Evolutionary conservation across 805 yeast species (phyloP), one percentile per base, ranked within the genome.

Genomic region (Kuraishia molischiana): DNA sequence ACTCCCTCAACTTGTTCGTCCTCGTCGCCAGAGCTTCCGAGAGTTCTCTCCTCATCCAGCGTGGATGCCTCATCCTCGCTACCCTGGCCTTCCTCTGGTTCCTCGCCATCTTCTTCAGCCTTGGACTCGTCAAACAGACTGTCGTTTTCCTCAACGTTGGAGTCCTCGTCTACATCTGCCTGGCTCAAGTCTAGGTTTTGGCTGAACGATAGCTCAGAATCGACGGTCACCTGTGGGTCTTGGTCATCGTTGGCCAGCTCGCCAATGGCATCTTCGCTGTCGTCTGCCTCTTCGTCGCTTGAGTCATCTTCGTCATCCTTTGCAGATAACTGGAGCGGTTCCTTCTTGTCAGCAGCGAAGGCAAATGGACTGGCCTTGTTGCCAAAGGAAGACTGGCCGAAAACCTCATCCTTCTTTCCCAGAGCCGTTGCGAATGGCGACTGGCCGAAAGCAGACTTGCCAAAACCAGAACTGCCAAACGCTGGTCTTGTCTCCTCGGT

Each of bases 91-190:
- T 14, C 15, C 29, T 35, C 28, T 3, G 31, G 24, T 2, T 18
- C 38, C 19, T 21, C 24, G 5, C 24, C 36, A n/a, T 32, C 19
- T 2, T 19, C 32, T n/a, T 34, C 38, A 32, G 34, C 34, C 15
- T n/a, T n/a, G n/a, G n/a, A n/a, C n/a, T 40, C 38, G 11, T 33
- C 17, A 19, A 33, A 40, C 13, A 40, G 19, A 18, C 37, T 19
- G 17, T 30, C 33, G 5, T 19, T 11, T 24, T 34, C 15, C 11
- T 8, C n/a, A n/a, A n/a, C n/a, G n/a, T n/a, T n/a, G n/a, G n/a
- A n/a, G n/a, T n/a, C n/a, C n/a, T n/a, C n/a, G n/a, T n/a, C n/a
- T n/a, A n/a, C n/a, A n/a, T n/a, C 26, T 22, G 26, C 10, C 26
- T 22, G 10, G 26, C 11, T 22, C 26, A 18, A 18, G 20, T 24